Base-by-base conservation (phyloP, 352 stramenopile species). In the Pythium sukuiense region DNA sequence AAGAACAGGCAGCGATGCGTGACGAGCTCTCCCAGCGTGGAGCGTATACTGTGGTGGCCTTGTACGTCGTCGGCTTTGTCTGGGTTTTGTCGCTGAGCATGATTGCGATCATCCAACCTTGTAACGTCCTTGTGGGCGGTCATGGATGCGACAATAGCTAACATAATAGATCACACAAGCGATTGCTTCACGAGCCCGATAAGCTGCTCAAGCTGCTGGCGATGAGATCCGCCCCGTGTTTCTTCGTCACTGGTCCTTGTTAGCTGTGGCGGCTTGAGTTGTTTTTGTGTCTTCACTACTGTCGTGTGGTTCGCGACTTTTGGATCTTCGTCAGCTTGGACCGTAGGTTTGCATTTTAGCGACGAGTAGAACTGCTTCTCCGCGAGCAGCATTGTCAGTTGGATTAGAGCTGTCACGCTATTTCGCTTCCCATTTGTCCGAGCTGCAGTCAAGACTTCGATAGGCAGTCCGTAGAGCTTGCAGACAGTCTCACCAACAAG, bases 31-130 rank as follows among this genome's bases (percentile, higher is more conserved):
- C 81, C 1, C 41, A 65, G 0, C 48, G 43, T 12, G 74, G 76
- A 5, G 84, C 78, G 20, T 30, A 35, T 0, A 35, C 73, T 8
- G 69, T 85, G 2, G 4, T 91, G 6, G 43, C 20, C 24, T 43
- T 88, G 20, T 93, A 90, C 71, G 65, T 63, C 9, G 71, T 80
- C 20, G 86, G 80, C 18, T 87, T 92, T 41, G 48, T 86, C 20
- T 94, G 84, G 86, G 81, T 91, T 26, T 65, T 77, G 1, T 62
- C 74, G 26, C 60, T 91, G 18, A 94, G 81, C 67, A 48, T 93
- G 26, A 53, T 94, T 9, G 86, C 86, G 3, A 79, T 94, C n/a
- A 60, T 80, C 2, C 60, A 71, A 35, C 86, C 86, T 0, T 94
- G 86, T 46, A 77, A 83, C 57, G 66, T 77, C 4, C 64, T 94